Evolutionary conservation across 2,329 filamentous ascomycete genomes (phyloP), one percentile per base, ranked within the genome.

Genomic region (Aschersonia sp.): DNA sequence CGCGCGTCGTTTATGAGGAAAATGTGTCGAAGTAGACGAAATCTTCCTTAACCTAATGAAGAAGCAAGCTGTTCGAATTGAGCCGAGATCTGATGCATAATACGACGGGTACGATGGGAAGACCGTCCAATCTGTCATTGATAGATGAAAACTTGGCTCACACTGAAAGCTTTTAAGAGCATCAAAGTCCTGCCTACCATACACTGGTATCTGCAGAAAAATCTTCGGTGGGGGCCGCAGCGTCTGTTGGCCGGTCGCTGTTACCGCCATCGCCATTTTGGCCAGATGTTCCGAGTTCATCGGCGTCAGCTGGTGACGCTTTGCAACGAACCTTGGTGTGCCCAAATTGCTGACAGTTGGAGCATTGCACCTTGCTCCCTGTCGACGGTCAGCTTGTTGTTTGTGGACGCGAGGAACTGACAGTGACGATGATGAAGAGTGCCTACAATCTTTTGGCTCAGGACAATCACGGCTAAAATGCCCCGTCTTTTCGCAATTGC

Each of bases 391-490:
- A 31, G 41, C 30, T 7, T 3, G 9, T 32, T 20, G 12, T 29
- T 46, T 12, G 10, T 20, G 20, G 20, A 20, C 20, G 20, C 20
- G 20, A 20, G 20, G 20, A 20, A 20, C 20, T 20, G 20, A 20
- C 20, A 20, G 20, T 20, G 20, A 20, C 7, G 5, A 10, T 5
- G 31, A n/a, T 1, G 30, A 10, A 10, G 4, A 30, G 59, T 62
- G 60, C 62, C 54, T 54, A 66, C 65, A 67, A 43, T 67, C 61
- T 31, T 56, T 64, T 4, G 78, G 78, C 61, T 78, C 69, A 0
- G 75, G 70, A 53, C 79, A 86, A 44, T 86, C 82, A 40, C 71
- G 73, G 48, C 78, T 71, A 53, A 70, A 73, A 55, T 85, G 81
- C 3, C 80, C 80, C 50, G 70, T 67, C 52, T 77, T 70, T 12